Percentiles rank a stretch among this genome's conserved stretches.
phyloP scores from a whole-genome alignment of 2,329 filamentous ascomycete genomes.

The Aspergillus persii region DNA sequence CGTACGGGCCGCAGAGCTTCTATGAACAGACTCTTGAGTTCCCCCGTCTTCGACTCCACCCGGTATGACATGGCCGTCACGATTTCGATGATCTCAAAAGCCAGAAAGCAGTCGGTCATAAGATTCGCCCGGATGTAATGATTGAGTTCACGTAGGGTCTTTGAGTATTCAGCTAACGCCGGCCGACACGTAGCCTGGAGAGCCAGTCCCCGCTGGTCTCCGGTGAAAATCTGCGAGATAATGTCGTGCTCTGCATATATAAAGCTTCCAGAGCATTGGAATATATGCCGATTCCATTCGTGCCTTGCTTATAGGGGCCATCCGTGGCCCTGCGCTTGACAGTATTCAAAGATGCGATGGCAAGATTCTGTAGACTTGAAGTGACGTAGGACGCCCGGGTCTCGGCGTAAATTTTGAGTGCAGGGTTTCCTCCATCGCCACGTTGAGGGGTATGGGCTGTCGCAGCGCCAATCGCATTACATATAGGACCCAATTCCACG shows the following conservation, averaged over 20 bases:
- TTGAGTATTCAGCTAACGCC: slow-evolving; percentile 75
- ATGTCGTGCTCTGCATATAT: slow-evolving; percentile 89
- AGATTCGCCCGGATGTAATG: slow-evolving; percentile 82
- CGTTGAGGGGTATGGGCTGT: slow-evolving; percentile 52
- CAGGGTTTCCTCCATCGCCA: slow-evolving; percentile 61
- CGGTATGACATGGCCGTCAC: slow-evolving; percentile 75
- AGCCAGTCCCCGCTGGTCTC: slow-evolving; percentile 78
- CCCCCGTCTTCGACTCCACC: slow-evolving; percentile 77
- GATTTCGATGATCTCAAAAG: slow-evolving; percentile 92
- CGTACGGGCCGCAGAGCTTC: slow-evolving; percentile 85
- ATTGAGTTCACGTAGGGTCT: slow-evolving; percentile 85
- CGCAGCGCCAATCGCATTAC: slow-evolving; percentile 68
- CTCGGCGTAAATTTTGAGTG: slow-evolving; percentile 81
- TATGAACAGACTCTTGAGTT: slow-evolving; percentile 77
- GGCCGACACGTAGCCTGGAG: slow-evolving; percentile 76
- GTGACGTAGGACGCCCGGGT: slow-evolving; percentile 84
- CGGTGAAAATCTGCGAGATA: slow-evolving; percentile 79
- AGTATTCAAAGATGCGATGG: slow-evolving; percentile 80
- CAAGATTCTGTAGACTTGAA: slow-evolving; percentile 76
- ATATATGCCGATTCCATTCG: slow-evolving; percentile 88
- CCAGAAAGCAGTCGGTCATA: slow-evolving; percentile 87
- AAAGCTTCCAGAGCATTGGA: slow-evolving; percentile 80
- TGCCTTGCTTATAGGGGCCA: slow-evolving; percentile 81
- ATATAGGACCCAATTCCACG: slow-evolving; percentile 74
- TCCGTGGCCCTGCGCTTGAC: slow-evolving; percentile 73